These are phyloP conservation scores for Rosa rugosa DNA, from an alignment of 306 rosid genomes.

Conservation along the genomic window DNA sequence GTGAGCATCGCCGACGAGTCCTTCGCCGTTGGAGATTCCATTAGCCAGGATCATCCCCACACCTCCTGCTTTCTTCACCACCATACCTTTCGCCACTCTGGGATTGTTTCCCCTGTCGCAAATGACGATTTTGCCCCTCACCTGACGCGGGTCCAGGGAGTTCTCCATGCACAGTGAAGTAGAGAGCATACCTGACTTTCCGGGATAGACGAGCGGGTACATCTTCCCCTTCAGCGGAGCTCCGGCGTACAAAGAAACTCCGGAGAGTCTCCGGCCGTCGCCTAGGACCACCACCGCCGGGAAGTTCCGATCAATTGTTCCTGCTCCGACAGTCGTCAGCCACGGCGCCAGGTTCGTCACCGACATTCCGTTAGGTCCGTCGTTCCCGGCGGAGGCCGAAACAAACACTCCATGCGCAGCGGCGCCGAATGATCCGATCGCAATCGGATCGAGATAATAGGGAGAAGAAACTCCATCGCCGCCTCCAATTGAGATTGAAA, in stretches of 20 bases:
- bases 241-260: conserved; percentile 76
- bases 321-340: conserved; percentile 87
- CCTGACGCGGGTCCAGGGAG: conserved; percentile 62
- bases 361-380: conserved; percentile 78
- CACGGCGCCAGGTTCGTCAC: conserved; percentile 84
- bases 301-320: conserved; percentile 83
- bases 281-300: conserved; percentile 69
- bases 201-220: conserved; percentile 76
- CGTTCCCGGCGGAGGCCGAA: conserved; percentile 79
- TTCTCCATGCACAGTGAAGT: conserved; percentile 83
- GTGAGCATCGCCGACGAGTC: conserved; percentile 84
- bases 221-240: conserved; percentile 53
- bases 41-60: conserved; percentile 87
- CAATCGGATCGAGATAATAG: conserved; percentile 81
- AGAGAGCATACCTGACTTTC: conserved; percentile 60
- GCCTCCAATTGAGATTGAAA: conserved; percentile 85
- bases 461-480: conserved; percentile 75
- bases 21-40: conserved; percentile 79
- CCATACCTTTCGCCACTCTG: conserved; percentile 80
- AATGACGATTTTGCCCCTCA: conserved; percentile 68
- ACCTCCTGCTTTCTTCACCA: conserved; percentile 82
- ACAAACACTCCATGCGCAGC: conserved; percentile 72
- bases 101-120: conserved; percentile 86
- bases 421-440: conserved; percentile 87
- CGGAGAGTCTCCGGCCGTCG: conserved; percentile 54